phyloP scores from a whole-genome alignment of 2,329 filamentous ascomycete species.

The Fusarium circinatum region DNA sequence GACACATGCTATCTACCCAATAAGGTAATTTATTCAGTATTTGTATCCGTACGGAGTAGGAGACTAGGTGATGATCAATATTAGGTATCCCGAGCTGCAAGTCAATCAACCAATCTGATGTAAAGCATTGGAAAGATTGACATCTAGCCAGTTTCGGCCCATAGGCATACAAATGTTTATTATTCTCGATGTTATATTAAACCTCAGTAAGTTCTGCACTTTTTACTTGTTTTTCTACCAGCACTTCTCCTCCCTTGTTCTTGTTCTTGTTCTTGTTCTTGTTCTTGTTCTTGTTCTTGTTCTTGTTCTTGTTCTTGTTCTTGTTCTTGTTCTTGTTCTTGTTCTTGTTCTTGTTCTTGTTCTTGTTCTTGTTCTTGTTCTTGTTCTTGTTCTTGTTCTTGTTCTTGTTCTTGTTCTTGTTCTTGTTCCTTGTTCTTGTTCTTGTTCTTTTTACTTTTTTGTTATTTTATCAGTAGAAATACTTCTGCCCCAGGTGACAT shows the following conservation, averaged over 20 bases:
- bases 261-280: too few relatives aligned
- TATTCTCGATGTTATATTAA: background rate
- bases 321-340: too few relatives aligned
- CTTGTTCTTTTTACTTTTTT: background rate
- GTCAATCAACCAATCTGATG: background rate
- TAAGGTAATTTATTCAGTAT: background rate
- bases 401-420: background rate
- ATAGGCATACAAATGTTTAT: conserved; percentile 3
- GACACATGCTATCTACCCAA: background rate
- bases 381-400: background rate
- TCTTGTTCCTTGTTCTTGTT: background rate
- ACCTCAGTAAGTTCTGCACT: background rate
- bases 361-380: background rate
- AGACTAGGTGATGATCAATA: background rate
- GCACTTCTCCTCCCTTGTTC: background rate
- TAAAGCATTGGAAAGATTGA: conserved; percentile 7
- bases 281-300: too few relatives aligned
- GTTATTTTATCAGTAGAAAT: background rate
- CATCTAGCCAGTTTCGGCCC: background rate
- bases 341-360: background rate
- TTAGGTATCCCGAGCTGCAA: background rate
- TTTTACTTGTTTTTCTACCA: background rate
- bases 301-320: too few relatives aligned
- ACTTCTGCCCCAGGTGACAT: conserved; percentile 2
- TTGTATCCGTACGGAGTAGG: background rate